These are phyloP conservation scores for Pseudopyrenochaeta lycopersici DNA, from an alignment of 2,329 filamentous ascomycete species.

Conservation along the genomic window DNA sequence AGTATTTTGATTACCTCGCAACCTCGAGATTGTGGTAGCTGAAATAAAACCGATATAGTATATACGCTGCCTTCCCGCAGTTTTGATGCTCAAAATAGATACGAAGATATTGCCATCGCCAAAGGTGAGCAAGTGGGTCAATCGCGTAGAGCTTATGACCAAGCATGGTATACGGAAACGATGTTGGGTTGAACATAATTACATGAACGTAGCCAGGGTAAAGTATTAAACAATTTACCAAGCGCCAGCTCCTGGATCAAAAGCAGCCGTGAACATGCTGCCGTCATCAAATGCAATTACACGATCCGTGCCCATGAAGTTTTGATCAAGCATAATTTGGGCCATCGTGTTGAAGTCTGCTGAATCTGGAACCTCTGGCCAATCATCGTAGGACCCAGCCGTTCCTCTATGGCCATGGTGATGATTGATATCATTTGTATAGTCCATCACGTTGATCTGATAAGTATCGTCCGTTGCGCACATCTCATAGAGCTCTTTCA, in stretches of 20 bases:
- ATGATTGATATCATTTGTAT: conserved; percentile 17
- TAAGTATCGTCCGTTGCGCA: conserved; percentile 10
- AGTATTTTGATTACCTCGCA: no score
- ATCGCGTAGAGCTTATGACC: no score
- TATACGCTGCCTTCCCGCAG: no score
- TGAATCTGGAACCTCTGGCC: conserved; percentile 3
- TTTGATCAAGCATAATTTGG: conserved; percentile 24
- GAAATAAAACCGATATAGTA: no score
- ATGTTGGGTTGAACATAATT: no score
- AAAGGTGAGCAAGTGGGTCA: no score
- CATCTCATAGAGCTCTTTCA: conserved; percentile 17
- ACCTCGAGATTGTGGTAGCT: no score
- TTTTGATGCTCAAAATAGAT: no score
- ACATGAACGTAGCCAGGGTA: no score
- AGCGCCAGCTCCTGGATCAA: conserved; percentile 4
- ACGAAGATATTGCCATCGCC: no score
- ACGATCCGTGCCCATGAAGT: conserved; percentile 27
- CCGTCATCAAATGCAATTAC: conserved; percentile 32
- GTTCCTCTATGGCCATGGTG: neutral
- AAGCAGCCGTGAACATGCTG: conserved; percentile 28
- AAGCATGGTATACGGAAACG: no score
- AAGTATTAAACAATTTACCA: neutral
- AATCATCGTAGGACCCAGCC: neutral
- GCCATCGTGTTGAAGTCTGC: conserved; percentile 17
- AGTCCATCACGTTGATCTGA: conserved; percentile 19